Percentiles rank a stretch among this genome's conserved stretches.
phyloP scores from a whole-genome alignment of 1,284 basidiomycete species.

The Sanghuangporus weigelae region DNA sequence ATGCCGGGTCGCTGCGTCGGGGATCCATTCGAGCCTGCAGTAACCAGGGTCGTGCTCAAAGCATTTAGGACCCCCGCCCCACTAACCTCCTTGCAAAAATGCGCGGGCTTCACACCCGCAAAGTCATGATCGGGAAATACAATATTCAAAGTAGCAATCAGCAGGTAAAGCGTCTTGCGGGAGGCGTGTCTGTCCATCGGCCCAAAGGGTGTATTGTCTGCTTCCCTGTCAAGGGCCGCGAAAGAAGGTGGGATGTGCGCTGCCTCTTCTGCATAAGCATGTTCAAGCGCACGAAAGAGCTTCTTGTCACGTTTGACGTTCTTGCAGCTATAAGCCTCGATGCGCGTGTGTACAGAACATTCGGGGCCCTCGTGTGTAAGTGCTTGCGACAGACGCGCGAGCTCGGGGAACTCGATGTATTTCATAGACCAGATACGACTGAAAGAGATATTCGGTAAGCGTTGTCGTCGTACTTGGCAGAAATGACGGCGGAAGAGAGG shows the following conservation, averaged over 20 bases:
- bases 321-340: constrained; percentile 98
- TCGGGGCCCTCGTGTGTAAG: constrained; percentile 84
- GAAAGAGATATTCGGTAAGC: neutral
- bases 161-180: constrained; percentile 86
- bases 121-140: constrained; percentile 99
- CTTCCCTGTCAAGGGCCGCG: constrained; percentile 59
- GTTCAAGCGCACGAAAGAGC: constrained; percentile 89
- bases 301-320: constrained; percentile 96
- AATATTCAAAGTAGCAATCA: constrained; percentile 95
- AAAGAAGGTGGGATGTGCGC: constrained; percentile 69
- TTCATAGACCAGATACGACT: constrained; percentile 54
- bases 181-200: constrained; percentile 71
- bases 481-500: neutral
- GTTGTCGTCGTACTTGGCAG: neutral
- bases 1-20: constrained; percentile 47
- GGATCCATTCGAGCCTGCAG: constrained; percentile 32
- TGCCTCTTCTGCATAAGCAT: constrained; percentile 74
- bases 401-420: constrained; percentile 82
- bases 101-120: constrained; percentile 84
- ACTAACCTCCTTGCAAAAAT: constrained; percentile 83
- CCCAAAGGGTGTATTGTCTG: constrained; percentile 73
- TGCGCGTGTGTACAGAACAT: constrained; percentile 86
- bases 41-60: constrained; percentile 72
- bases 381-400: constrained; percentile 76
- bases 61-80: constrained; percentile 76